Evolutionary conservation across 441 rosid genomes (phyloP).

Genomic region (Euphorbia celastroides): DNA sequence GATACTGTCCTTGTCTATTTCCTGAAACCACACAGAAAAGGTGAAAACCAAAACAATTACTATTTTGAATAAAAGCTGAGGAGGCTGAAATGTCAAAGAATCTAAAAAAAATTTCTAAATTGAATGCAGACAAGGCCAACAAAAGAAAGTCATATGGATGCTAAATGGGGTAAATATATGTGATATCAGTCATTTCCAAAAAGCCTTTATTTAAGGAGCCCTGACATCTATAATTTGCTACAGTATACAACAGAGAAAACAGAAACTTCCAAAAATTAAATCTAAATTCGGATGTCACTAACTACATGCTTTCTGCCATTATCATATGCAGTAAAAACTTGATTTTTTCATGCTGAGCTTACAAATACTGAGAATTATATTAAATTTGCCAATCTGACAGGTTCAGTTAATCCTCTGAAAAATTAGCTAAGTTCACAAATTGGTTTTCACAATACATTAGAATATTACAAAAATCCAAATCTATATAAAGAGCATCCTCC

Average conservation of each 20-base stretch:
- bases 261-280: not conserved
- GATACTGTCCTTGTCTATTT: slow-evolving; percentile 37
- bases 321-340: not conserved
- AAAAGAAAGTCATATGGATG: not conserved
- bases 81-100: not conserved
- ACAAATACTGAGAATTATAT: not conserved
- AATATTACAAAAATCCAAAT: not conserved
- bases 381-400: not conserved
- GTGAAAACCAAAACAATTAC: not conserved
- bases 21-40: slow-evolving; percentile 30
- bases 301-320: not conserved
- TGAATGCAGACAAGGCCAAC: not conserved
- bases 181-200: not conserved
- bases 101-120: not conserved
- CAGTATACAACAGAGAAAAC: not conserved
- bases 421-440: not conserved
- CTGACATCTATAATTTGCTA: not conserved
- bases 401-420: not conserved
- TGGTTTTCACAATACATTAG: not conserved
- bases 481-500: not conserved
- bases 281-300: not conserved
- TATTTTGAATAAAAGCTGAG: too few species aligned
- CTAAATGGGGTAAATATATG: not conserved
- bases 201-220: not conserved
- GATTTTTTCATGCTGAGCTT: not conserved